Evolutionary conservation across 1,139 yeast species (phyloP), one percentile per base, ranked within the genome.

Genomic region (Lodderomyces oxycetoniae): DNA sequence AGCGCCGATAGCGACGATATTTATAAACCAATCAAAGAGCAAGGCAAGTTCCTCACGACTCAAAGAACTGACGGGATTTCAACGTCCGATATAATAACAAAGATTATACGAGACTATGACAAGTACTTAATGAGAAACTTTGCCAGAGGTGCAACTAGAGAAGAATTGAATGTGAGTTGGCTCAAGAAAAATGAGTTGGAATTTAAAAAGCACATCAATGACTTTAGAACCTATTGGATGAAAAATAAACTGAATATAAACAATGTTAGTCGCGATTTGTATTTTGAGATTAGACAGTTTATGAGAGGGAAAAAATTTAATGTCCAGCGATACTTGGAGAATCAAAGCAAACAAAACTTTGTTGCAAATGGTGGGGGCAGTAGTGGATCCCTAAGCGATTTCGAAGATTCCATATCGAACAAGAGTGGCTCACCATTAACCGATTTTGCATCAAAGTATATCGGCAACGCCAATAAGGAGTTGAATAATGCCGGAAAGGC

Each of bases 51-150:
- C 51, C 67, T 93, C 47, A 83, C 94, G 6, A 91, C 98, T 0
- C 98, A 91, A 61, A 75, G 98, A 56, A 91, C 98, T 0, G 95
- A 89, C 47, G 98, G 98, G 11, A 81, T 91, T 31, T 85, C 96
- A 9, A 91, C 98, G 1, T 84, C 95, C 27, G 97, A 91, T 57
- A 91, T 91, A 45, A 91, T 91, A 51, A 89, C 97, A 41, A 87
- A 85, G 55, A 86, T 91, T 50, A 89, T 91, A 47, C 76, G 93
- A 48, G 97, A 91, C 61, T 91, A 91, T 60, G 98, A 91, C 67
- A 88, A 89, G 66, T 91, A 91, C 59, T 68, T 91, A 58, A 84
- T 89, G 91, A 77, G 98, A 56, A 91, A 91, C 61, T 91, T 91
- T 61, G 96, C 96, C 9, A 76, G 98, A 45, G 98, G 98, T 35